phyloP scores from a whole-genome alignment of 257 asterid species.

The Solanum megistacrolobum region DNA sequence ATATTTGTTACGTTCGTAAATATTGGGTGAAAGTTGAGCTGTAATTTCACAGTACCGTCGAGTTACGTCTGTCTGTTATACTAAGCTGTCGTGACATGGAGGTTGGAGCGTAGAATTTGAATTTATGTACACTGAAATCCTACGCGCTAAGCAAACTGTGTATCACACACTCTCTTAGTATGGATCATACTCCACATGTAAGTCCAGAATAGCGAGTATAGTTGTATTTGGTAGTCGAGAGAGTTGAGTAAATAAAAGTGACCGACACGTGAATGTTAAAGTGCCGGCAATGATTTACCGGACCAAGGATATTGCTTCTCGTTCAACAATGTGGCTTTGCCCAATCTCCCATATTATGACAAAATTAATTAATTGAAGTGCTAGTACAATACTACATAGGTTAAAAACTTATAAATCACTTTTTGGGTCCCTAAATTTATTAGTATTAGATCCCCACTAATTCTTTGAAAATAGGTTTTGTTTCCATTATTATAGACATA shows the following conservation, averaged over 20 bases:
- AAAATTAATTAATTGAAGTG: neutral
- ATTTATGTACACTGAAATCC: neutral
- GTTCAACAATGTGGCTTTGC: neutral
- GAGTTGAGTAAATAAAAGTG: neutral
- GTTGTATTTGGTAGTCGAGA: neutral
- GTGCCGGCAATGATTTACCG: slow-evolving; percentile 6
- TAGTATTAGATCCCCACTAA: neutral
- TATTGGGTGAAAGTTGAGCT: neutral
- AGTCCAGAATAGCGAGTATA: neutral
- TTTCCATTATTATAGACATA: neutral
- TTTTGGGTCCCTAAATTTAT: neutral
- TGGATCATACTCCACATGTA: neutral
- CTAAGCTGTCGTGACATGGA: slow-evolving; percentile 28
- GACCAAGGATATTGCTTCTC: neutral
- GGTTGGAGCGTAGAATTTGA: slow-evolving; percentile 24
- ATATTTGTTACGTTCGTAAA: neutral
- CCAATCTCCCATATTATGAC: neutral
- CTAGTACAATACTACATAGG: neutral
- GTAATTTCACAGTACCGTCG: slow-evolving; percentile 20
- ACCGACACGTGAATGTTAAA: slow-evolving; percentile 2
- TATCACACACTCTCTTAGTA: neutral
- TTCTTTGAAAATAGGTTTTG: neutral
- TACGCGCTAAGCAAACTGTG: neutral
- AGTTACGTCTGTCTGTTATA: slow-evolving; percentile 50
- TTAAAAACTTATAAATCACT: neutral